Evolutionary conservation across 75 land plant genomes (phyloP), one percentile per base, ranked within the genome.

Genomic region (Sequoiadendron giganteum): DNA sequence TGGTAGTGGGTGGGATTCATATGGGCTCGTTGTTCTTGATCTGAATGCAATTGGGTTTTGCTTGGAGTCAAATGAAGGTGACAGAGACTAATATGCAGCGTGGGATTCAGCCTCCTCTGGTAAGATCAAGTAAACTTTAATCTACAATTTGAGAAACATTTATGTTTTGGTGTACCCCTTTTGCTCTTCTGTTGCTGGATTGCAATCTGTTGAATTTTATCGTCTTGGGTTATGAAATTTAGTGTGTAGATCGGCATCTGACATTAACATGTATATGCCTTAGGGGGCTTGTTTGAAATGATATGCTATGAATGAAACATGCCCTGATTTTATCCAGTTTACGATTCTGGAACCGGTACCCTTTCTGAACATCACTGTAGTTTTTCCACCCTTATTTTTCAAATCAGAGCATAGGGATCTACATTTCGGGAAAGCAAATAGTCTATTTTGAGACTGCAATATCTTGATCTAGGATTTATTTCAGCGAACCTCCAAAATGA

Each of bases 51-150:
- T 38, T 38, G 19, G 86, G 86, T 54, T 85, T 85, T 48, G 10
- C 84, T 30, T 38, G 54, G 34, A 36, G 15, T 85, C 86, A 85
- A 61, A 85, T 85, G 86, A 85, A 52, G 86, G 65, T 55, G 54
- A 21, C 52, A 34, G 56, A 85, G 48, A 19, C 86, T 56, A 85
- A 55, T 55, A 85, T 85, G 86, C 86, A 85, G 36, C 86, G 86
- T 85, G 86, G 86, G 65, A 85, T 85, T 55, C 86, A 85, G 65
- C 86, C 86, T 56, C 86, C 86, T 16, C 40, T 85, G 86, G 86
- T 85, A 85, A 85, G 86, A n/a, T 34, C 11, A 85, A 55, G 11
- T 7, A 30, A 61, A 61, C 3, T 25, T 11, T 30, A 32, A 10
- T 73, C 77, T 36, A 48, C 65, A 85, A 85, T 28, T 48, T 30